Conservation (phyloP, 164 flowering plant species). For the Vitis riparia region DNA sequence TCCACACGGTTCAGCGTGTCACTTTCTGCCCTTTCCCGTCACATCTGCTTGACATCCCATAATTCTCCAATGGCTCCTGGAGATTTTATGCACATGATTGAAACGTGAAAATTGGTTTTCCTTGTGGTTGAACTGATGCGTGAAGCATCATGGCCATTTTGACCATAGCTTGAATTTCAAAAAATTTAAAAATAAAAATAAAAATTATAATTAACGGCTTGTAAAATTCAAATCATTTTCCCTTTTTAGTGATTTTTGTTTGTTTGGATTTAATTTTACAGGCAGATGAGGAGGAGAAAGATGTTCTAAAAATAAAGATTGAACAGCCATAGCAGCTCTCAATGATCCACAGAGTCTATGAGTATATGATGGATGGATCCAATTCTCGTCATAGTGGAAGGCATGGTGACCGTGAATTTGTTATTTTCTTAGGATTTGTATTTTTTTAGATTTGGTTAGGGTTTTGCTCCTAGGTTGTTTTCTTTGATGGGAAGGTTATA, state of each 20-base stretch:
- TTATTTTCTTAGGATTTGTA: not conserved
- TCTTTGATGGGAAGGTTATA: too few relatives aligned
- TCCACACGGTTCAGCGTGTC: too few relatives aligned
- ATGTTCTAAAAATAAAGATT: slow-evolving; percentile 45
- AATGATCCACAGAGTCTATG: slow-evolving; percentile 49
- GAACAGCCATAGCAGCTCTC: slow-evolving; percentile 56
- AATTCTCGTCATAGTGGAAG: not conserved
- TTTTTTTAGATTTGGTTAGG: not conserved
- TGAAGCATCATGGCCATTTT: too few relatives aligned
- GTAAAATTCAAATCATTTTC: not conserved
- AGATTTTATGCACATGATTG: too few relatives aligned
- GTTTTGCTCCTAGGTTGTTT: not conserved
- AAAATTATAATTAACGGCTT: not conserved
- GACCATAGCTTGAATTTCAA: too few relatives aligned
- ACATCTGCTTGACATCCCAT: too few relatives aligned
- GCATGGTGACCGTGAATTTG: not conserved
- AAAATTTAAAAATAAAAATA: not conserved
- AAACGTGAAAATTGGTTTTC: too few relatives aligned
- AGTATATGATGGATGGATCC: slow-evolving; percentile 26
- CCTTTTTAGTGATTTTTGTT: not conserved
- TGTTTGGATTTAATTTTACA: slow-evolving; percentile 17
- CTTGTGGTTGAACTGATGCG: too few relatives aligned
- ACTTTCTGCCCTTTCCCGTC: too few relatives aligned
- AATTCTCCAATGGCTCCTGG: too few relatives aligned
- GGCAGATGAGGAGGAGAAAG: slow-evolving; percentile 71